These are phyloP conservation scores for Rhizophora apiculata DNA, from an alignment of 345 rosid genomes.

Conservation along the genomic window DNA sequence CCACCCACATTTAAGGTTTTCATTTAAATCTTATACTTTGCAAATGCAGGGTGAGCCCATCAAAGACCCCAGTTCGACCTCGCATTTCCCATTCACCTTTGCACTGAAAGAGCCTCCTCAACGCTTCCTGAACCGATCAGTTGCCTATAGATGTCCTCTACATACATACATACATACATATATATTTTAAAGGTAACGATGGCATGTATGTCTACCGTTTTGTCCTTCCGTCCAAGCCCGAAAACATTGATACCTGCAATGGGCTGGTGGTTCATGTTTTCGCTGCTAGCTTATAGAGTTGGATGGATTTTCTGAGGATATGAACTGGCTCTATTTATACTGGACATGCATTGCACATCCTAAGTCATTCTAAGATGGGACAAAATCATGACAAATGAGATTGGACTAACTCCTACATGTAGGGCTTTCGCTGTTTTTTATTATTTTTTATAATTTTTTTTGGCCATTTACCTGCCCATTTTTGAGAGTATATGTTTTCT, in stretches of 20 bases:
- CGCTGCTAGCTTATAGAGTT: neutral
- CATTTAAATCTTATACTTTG: neutral
- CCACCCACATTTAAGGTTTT: neutral
- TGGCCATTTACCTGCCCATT: no score
- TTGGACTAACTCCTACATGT: no score
- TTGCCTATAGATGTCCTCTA: neutral
- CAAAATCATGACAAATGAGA: no score
- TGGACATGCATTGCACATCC: neutral
- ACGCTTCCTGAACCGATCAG: neutral
- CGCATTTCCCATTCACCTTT: neutral
- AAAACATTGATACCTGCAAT: neutral
- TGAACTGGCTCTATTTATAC: neutral
- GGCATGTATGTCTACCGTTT: neutral
- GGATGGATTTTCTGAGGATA: neutral
- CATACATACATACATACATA: neutral
- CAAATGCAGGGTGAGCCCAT: constrained; percentile 2
- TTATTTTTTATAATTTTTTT: no score
- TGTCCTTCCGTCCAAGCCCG: neutral
- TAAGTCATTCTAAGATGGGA: no score
- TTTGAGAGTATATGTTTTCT: no score
- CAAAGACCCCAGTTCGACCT: constrained; percentile 6
- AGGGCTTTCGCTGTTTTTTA: no score
- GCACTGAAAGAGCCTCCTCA: neutral
- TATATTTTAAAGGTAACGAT: neutral
- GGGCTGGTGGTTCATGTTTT: neutral